Base-by-base conservation (phyloP, 768 basidiomycete genomes). In the Tephrocybe sp. region DNA sequence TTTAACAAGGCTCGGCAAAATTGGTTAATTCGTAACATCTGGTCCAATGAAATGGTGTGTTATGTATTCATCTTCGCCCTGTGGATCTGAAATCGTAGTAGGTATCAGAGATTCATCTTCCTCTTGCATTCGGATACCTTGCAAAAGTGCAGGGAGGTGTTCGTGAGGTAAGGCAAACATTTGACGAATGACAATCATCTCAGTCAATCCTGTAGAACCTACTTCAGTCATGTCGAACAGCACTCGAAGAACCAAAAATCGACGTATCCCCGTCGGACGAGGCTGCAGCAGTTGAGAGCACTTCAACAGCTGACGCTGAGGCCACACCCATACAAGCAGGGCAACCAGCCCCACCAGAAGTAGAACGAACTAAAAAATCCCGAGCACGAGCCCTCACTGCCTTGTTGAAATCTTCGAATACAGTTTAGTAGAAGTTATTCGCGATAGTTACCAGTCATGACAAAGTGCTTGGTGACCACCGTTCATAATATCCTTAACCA, bases 1-100 rank as follows among this genome's bases (percentile, higher is more conserved):
- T 89, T 88, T 60, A 83, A 83, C 53, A 88, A 88, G 59, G 84
- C 84, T 6, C 73, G 76, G 36, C 86, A 89, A 59, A 89, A 87
- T 57, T 89, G 86, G 87, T 67, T 88, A 1, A 70, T 87, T 49
- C 77, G 84, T 9, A 82, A 88, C 54, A 52, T 83, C 9, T 88
- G 80, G 80, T 80, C 78, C 2, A 69, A 69, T 11, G 64, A 72
- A 52, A 56, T 65, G 52, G 77, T 78, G 53, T 69, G 74, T 58
- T 39, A 62, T 43, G 30, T 27, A 26, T 37, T 16, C 35, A 28
- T 40, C 38, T 6, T 41, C 24, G 53, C 31, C 12, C 28, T 49
- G 7, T 24, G 35, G 21, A 21, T 35, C 30, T 26, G 32, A 39
- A 11, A 19, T 21, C 19, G 22, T 26, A 34, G 5, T 53, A 84